phyloP scores from a whole-genome alignment of 768 basidiomycete species.

The Russula brevipes region DNA sequence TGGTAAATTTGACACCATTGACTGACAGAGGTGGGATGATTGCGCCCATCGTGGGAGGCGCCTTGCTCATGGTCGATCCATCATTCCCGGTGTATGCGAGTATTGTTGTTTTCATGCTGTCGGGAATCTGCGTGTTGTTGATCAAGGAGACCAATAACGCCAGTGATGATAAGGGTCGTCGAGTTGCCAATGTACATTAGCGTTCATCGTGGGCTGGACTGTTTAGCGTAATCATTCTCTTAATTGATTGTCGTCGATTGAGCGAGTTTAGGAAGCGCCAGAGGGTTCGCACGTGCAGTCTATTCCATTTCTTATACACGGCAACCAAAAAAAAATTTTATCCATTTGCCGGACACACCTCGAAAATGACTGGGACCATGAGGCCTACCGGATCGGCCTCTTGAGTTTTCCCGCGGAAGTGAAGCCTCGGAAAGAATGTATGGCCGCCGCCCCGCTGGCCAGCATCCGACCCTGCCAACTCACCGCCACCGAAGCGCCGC shows the following conservation, averaged over 20 bases:
- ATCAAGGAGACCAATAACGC: conserved; percentile 49
- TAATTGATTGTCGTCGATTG: not conserved
- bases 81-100: conserved; percentile 76
- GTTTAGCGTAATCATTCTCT: not conserved
- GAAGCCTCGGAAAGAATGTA: not conserved
- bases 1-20: not conserved
- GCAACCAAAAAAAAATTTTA: not conserved
- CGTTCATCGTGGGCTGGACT: not conserved
- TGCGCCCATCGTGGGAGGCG: conserved; percentile 74
- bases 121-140: conserved; percentile 57
- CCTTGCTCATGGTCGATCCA: conserved; percentile 58
- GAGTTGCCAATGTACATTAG: conserved; percentile 16
- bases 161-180: conserved; percentile 25
- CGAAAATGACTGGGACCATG: conserved; percentile 1
- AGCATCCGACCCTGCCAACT: not conserved
- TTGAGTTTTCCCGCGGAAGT: not conserved
- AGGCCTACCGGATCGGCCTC: conserved; percentile 5
- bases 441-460: not conserved
- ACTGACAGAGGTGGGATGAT: conserved; percentile 75
- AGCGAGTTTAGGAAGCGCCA: not conserved
- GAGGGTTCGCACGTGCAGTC: not conserved
- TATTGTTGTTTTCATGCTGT: conserved; percentile 57
- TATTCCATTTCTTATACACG: not conserved
- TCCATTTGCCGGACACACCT: not conserved
- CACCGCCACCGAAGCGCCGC: not conserved